Conservation (phyloP, 129 eudicot species). For the Flaveria ramosissima region DNA sequence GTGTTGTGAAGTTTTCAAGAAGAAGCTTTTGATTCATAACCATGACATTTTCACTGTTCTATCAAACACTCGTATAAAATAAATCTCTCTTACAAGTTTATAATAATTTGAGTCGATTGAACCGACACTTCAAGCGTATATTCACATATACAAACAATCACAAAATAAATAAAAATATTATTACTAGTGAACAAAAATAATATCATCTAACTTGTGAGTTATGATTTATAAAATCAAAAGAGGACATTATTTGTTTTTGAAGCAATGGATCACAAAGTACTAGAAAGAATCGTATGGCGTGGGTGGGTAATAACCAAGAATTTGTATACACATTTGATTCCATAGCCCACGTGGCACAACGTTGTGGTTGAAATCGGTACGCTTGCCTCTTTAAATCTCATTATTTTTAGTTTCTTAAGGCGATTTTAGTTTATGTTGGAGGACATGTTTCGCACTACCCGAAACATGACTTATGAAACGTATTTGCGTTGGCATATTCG, state of each 20-base stretch:
- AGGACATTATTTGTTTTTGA: neutral
- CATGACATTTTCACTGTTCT: no score
- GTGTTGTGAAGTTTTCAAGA: no score
- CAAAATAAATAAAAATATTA: neutral
- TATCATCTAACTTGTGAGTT: neutral
- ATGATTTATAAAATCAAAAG: neutral
- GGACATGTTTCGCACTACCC: no score
- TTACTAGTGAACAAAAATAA: neutral
- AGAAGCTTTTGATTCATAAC: no score
- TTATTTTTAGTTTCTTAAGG: neutral
- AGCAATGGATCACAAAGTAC: constrained; percentile 2
- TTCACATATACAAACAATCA: no score
- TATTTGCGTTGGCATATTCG: no score
- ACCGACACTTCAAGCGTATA: no score
- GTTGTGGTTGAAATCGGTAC: constrained; percentile 28
- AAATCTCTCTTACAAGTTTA: no score
- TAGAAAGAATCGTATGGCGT: constrained; percentile 23
- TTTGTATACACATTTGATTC: constrained; percentile 13
- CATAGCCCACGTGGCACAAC: constrained; percentile 25
- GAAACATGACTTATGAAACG: no score
- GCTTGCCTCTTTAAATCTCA: neutral
- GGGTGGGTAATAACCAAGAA: constrained; percentile 31
- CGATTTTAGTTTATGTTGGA: no score
- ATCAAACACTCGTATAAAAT: no score
- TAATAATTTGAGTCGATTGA: no score